A percentile compares a stretch with the other conserved stretches of the same genome.
These are phyloP conservation scores for Cyberlindnera japonica DNA, from an alignment of 805 yeast genomes.

Conservation along the genomic window DNA sequence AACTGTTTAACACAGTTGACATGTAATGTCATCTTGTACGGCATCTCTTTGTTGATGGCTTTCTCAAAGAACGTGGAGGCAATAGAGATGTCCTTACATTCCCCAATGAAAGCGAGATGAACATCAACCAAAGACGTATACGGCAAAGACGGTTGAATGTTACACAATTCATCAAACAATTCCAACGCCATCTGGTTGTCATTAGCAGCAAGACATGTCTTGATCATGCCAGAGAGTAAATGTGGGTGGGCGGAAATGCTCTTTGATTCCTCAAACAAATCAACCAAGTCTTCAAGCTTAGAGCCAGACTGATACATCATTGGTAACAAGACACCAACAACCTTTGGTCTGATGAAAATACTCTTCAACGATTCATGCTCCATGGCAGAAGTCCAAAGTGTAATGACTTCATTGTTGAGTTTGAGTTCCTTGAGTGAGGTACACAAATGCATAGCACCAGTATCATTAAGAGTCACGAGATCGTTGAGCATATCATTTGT, in stretches of 20 bases:
- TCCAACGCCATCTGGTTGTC: slow-evolving; percentile 64
- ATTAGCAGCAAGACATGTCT: slow-evolving; percentile 63
- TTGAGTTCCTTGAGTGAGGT: slow-evolving; percentile 59
- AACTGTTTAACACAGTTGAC: slow-evolving; percentile 69
- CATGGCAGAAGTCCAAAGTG: slow-evolving; percentile 66
- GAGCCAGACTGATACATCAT: slow-evolving; percentile 59
- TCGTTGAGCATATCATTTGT: slow-evolving; percentile 47
- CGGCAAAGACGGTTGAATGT: slow-evolving; percentile 39
- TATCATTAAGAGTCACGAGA: slow-evolving; percentile 42
- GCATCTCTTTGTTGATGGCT: slow-evolving; percentile 66
- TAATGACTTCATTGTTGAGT: slow-evolving; percentile 59
- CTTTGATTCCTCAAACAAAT: slow-evolving; percentile 47
- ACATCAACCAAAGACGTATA: slow-evolving; percentile 62
- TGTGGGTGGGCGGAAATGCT: slow-evolving; percentile 36
- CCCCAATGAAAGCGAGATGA: slow-evolving; percentile 75
- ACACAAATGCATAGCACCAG: slow-evolving; percentile 54
- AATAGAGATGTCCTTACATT: slow-evolving; percentile 65
- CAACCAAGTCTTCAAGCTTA: slow-evolving; percentile 56
- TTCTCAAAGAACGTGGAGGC: slow-evolving; percentile 73
- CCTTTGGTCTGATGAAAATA: slow-evolving; percentile 57
- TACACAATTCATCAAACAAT: slow-evolving; percentile 57
- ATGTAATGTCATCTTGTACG: slow-evolving; percentile 66
- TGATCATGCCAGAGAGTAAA: slow-evolving; percentile 67
- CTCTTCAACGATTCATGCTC: slow-evolving; percentile 37
- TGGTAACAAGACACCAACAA: slow-evolving; percentile 67